Conservation (phyloP, 1,139 yeast species). For the Hansenula sp. region DNA sequence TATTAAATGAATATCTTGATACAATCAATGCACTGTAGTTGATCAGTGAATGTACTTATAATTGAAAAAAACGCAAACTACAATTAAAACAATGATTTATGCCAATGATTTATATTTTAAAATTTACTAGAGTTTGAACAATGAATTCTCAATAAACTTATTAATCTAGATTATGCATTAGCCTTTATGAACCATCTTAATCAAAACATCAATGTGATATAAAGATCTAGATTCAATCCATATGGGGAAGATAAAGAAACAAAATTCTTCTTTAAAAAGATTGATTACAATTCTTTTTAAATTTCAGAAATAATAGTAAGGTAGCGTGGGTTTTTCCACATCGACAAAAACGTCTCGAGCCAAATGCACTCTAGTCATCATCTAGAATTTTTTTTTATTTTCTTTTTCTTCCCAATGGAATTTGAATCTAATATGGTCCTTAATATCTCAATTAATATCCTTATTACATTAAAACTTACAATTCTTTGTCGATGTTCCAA, state of each 20-base stretch:
- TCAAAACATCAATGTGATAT: not conserved
- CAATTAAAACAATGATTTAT: not conserved
- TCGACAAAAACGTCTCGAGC: slow-evolving; percentile 82
- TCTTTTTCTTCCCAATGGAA: too few relatives aligned
- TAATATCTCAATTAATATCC: too few relatives aligned
- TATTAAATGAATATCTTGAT: too few relatives aligned
- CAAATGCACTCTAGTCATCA: slow-evolving; percentile 62
- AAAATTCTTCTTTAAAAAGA: not conserved
- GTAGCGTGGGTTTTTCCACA: slow-evolving; percentile 79
- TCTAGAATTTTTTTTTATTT: not conserved
- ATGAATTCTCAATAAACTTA: not conserved
- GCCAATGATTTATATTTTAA: too few relatives aligned
- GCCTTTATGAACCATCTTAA: not conserved
- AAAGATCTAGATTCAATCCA: not conserved
- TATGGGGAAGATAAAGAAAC: not conserved
- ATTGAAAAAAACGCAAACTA: not conserved
- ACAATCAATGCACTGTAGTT: not conserved
- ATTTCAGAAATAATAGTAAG: slow-evolving; percentile 6
- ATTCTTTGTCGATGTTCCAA: not conserved
- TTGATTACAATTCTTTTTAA: not conserved
- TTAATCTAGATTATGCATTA: slow-evolving; percentile 5
- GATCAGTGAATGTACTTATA: too few relatives aligned
- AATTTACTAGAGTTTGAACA: too few relatives aligned
- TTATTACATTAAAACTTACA: slow-evolving; percentile 1
- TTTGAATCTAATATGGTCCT: too few relatives aligned